Evolutionary conservation across 805 yeast genomes (phyloP).

Genomic region (Barnettozyma salicaria): DNA sequence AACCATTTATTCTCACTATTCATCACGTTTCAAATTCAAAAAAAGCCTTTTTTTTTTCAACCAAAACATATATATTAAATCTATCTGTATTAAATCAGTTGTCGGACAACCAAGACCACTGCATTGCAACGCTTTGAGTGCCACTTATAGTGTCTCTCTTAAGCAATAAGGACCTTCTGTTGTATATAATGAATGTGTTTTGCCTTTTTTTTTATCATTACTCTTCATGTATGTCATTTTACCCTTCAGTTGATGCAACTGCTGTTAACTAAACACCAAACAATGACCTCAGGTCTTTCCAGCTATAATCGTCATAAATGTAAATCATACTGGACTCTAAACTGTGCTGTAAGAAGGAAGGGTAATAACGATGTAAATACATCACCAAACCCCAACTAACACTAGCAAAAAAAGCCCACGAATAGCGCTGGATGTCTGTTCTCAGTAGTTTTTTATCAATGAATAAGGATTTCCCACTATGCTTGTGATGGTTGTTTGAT

Average conservation of each 20-base stretch:
- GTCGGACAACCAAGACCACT: too few species aligned
- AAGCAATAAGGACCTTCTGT: too few species aligned
- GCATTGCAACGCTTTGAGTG: too few species aligned
- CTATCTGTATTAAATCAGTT: too few species aligned
- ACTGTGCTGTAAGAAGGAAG: constrained; percentile 55
- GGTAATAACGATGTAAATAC: constrained; percentile 61
- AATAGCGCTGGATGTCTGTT: constrained; percentile 25
- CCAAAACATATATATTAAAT: too few species aligned
- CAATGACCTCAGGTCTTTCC: constrained; percentile 43
- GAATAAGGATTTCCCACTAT: neutral
- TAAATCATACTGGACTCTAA: constrained; percentile 65
- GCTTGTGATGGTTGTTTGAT: constrained; percentile 3
- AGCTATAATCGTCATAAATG: constrained; percentile 55
- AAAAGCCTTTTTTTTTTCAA: too few species aligned
- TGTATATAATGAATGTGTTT: too few species aligned
- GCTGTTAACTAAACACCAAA: constrained; percentile 26
- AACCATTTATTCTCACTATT: too few species aligned
- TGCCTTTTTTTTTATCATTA: too few species aligned
- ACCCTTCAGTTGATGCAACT: neutral
- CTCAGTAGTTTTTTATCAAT: constrained; percentile 13
- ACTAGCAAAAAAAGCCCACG: constrained; percentile 60
- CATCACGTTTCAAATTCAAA: too few species aligned
- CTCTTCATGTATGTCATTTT: too few species aligned
- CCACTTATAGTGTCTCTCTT: too few species aligned
- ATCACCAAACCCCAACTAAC: constrained; percentile 69